These are phyloP conservation scores for Dactylonectria macrodidyma DNA, from an alignment of 2,329 filamentous ascomycete species.

Conservation along the genomic window DNA sequence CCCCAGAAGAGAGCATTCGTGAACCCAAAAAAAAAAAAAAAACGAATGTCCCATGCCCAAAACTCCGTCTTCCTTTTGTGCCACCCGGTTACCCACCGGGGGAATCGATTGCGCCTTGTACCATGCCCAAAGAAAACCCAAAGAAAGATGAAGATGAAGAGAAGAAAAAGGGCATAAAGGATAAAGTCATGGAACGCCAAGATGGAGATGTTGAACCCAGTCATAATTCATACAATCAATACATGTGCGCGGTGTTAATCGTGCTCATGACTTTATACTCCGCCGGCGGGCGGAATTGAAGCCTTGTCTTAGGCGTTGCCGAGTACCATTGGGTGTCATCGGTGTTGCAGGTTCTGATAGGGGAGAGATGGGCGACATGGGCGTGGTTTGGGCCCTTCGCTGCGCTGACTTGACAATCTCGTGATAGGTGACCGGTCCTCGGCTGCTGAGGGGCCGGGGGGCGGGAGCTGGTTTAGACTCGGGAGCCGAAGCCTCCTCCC, in stretches of 20 bases:
- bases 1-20: constrained; percentile 23
- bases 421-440: constrained; percentile 61
- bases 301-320: constrained; percentile 43
- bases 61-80: constrained; percentile 44
- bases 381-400: constrained; percentile 53
- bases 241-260: constrained; percentile 20
- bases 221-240: constrained; percentile 43
- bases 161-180: constrained; percentile 27
- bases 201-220: constrained; percentile 35
- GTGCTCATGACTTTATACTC: constrained; percentile 55
- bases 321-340: constrained; percentile 46
- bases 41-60: constrained; percentile 34
- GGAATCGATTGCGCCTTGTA: constrained; percentile 15
- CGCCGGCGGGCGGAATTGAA: constrained; percentile 52
- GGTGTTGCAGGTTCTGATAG: constrained; percentile 47
- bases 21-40: constrained; percentile 35
- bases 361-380: constrained; percentile 48
- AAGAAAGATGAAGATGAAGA: constrained; percentile 36
- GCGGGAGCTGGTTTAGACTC: constrained; percentile 38
- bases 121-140: constrained; percentile 23
- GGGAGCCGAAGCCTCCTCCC: constrained; percentile 46
- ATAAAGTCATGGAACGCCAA: constrained; percentile 34
- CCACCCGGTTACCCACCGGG: constrained; percentile 34
- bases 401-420: constrained; percentile 62
- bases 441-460: constrained; percentile 42